Percentiles rank a stretch among this genome's conserved stretches.
Conservation (phyloP, 805 yeast species). For the Ogataea sp. region DNA sequence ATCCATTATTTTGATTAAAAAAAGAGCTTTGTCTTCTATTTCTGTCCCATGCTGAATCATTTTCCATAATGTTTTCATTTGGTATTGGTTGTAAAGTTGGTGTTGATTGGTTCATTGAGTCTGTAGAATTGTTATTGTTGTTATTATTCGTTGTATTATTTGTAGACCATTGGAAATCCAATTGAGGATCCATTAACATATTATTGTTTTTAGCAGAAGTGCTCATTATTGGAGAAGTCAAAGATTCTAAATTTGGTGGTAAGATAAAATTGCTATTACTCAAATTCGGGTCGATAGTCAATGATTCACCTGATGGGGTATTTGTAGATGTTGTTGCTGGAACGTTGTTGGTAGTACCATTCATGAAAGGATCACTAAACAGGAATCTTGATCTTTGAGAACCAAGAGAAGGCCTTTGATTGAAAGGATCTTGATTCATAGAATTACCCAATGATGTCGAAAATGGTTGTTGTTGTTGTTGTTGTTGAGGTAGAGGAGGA, state of each 20-base stretch:
- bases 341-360: conserved; percentile 4
- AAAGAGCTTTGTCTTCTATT: not conserved
- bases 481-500: not conserved
- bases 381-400: conserved; percentile 60
- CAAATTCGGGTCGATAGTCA: too few relatives aligned
- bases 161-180: conserved; percentile 38
- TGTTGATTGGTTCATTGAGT: conserved; percentile 24
- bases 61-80: too few relatives aligned
- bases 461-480: not conserved
- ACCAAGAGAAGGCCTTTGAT: conserved; percentile 47
- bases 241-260: conserved; percentile 24
- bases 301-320: too few relatives aligned
- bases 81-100: conserved; percentile 18
- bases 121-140: not conserved
- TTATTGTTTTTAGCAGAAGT: conserved; percentile 12
- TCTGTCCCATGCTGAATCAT: not conserved
- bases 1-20: not conserved
- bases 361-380: conserved; percentile 54
- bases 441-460: not conserved
- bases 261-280: too few relatives aligned
- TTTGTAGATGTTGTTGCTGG: conserved; percentile 6
- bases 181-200: conserved; percentile 4
- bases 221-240: conserved; percentile 16
- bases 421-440: conserved; percentile 1
- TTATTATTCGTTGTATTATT: conserved; percentile 16